These are phyloP conservation scores for Lachancea nothofagi DNA, from an alignment of 805 yeast genomes.

Conservation along the genomic window DNA sequence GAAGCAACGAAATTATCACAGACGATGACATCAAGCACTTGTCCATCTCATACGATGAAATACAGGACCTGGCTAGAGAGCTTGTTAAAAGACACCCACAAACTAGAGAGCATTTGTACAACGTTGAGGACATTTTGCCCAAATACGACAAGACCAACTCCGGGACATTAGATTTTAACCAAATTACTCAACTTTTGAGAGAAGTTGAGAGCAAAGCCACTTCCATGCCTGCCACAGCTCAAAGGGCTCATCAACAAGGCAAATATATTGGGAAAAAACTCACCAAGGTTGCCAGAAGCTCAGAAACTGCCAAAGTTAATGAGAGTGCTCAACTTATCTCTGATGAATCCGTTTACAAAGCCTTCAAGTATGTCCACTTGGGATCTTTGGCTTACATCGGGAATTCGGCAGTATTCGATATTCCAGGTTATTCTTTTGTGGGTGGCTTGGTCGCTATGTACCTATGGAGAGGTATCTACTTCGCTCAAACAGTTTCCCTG, in stretches of 20 bases:
- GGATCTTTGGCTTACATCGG: conserved; percentile 68
- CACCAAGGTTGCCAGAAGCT: conserved; percentile 44
- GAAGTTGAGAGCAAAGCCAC: conserved; percentile 59
- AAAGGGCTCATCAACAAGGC: conserved; percentile 70
- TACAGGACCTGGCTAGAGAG: conserved; percentile 43
- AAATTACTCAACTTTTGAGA: conserved; percentile 44
- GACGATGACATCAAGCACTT: conserved; percentile 49
- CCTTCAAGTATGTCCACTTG: conserved; percentile 57
- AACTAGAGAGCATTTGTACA: conserved; percentile 49
- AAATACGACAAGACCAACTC: conserved; percentile 43
- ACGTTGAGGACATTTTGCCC: conserved; percentile 46
- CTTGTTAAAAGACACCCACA: conserved; percentile 51
- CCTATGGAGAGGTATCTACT: conserved; percentile 66
- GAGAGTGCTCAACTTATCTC: conserved; percentile 41
- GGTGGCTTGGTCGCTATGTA: conserved; percentile 70
- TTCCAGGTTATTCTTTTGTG: conserved; percentile 54
- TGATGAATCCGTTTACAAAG: conserved; percentile 46
- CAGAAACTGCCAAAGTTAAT: conserved; percentile 41
- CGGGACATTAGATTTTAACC: conserved; percentile 49
- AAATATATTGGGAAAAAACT: conserved; percentile 57
- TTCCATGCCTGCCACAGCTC: conserved; percentile 69
- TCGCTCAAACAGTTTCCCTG: conserved; percentile 59
- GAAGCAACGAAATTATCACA: conserved; percentile 36
- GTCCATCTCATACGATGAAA: conserved; percentile 43
- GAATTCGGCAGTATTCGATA: conserved; percentile 64